Base-by-base conservation (phyloP, 108 stramenopile genomes). In the Nitzschia inconspicua region DNA sequence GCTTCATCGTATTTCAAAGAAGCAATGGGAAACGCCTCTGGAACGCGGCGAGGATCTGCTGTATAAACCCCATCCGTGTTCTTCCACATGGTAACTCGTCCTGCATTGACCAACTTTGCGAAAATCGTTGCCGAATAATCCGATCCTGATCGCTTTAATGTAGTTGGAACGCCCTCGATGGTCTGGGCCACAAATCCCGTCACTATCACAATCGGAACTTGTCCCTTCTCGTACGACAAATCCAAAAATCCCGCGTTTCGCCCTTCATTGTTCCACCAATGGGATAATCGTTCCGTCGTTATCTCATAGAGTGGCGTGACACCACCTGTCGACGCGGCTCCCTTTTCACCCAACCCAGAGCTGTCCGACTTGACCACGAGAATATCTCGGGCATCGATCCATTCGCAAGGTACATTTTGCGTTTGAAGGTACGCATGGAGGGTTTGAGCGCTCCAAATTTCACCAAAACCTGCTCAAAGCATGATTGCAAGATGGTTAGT, bases 51-150 rank as follows among this genome's bases (percentile, higher is more conserved):
- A 11, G 93, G 93, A 65, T 94, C 93, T 47, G 93, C 93, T 39
- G 85, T 84, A 41, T 85, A 81, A 28, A 94, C 93, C 36, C 93
- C 93, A 72, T 90, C 83, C 19, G 88, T 88, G 61, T 94, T 88
- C 35, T 88, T 94, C 90, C 90, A 94, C 73, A 94, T 94, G 47
- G 84, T 86, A 26, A 91, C 83, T 19, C 80, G 70, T 13, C 73
- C 59, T 1, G 88, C 80, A 2, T 47, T 50, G 10, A 76, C 63
- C 10, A 94, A 70, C 58, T 84, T 85, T 23, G 85, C 93, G 72
- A 94, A 94, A 50, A 94, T 86, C 32, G 85, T 79, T 30, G 88
- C 88, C 13, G 82, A 86, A 57, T 90, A 94, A 73, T 94, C 93
- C n/a, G 80, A 82, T 39, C 93, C 93, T 25, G 86, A 86, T 36